Conservation (phyloP, 305 asterid species). For the Striga hermonthica region DNA sequence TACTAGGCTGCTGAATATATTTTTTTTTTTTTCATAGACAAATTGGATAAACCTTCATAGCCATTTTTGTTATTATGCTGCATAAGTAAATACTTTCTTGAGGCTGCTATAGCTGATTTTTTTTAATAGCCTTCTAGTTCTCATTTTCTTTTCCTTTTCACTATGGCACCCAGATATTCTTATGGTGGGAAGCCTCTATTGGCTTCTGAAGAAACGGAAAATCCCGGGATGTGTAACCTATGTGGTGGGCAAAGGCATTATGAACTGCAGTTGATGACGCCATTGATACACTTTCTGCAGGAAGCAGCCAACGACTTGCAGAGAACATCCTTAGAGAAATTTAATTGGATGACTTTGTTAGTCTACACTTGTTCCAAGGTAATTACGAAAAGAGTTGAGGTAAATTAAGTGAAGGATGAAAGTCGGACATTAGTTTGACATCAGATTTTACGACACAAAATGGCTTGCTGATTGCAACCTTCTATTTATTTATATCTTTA, state of each 20-base stretch:
- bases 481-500: no score
- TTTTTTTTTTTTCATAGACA: background rate
- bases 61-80: background rate
- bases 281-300: constrained; percentile 69
- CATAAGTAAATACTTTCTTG: background rate
- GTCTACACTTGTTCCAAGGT: constrained; percentile 80
- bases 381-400: constrained; percentile 10
- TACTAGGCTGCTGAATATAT: background rate
- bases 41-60: background rate
- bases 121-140: background rate
- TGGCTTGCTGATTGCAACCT: background rate
- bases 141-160: background rate
- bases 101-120: background rate
- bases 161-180: constrained; percentile 48
- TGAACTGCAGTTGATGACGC: constrained; percentile 91
- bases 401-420: no score
- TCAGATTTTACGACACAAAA: background rate
- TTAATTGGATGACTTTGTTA: constrained; percentile 73
- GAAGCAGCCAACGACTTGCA: constrained; percentile 51
- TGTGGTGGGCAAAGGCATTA: constrained; percentile 73
- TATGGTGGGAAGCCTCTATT: constrained; percentile 73
- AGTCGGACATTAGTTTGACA: no score
- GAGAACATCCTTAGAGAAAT: constrained; percentile 45
- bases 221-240: constrained; percentile 51
- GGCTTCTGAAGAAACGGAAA: constrained; percentile 47